Percentiles rank a stretch among this genome's conserved stretches.
Evolutionary conservation across 2,329 filamentous ascomycete genomes (phyloP).

Genomic region (Lecanicillium sp.): DNA sequence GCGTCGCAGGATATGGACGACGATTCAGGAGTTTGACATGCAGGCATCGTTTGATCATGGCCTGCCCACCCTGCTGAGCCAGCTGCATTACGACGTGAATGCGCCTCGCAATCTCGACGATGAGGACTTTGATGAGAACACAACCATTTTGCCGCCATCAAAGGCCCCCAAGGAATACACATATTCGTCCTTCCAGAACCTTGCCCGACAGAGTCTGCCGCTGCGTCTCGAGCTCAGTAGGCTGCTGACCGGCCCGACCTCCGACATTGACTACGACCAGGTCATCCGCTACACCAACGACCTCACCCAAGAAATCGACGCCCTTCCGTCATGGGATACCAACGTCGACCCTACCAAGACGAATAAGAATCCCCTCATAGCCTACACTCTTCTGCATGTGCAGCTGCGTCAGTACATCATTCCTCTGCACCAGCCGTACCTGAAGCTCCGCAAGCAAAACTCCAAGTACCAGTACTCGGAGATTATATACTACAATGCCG

Average conservation of each 20-base stretch:
- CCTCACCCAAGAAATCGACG: constrained; percentile 53
- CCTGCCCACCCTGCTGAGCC: constrained; percentile 48
- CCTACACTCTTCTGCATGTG: constrained; percentile 52
- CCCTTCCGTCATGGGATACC: constrained; percentile 47
- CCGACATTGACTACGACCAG: constrained; percentile 53
- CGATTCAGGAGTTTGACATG: constrained; percentile 54
- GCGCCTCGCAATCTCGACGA: constrained; percentile 51
- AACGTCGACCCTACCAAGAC: constrained; percentile 26
- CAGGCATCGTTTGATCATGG: constrained; percentile 55
- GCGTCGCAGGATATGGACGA: constrained; percentile 53
- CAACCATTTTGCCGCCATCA: constrained; percentile 41
- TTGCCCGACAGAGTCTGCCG: constrained; percentile 47
- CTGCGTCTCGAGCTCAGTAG: constrained; percentile 50
- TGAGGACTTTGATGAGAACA: constrained; percentile 48
- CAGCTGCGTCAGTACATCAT: constrained; percentile 56
- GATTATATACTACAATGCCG: constrained; percentile 56
- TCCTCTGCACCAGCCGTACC: constrained; percentile 52
- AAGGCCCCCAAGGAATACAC: constrained; percentile 47
- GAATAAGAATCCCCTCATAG: constrained; percentile 48
- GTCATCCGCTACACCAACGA: constrained; percentile 55
- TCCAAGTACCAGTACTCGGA: constrained; percentile 57
- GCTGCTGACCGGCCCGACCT: constrained; percentile 45
- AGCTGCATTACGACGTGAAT: constrained; percentile 47
- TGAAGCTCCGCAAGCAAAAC: constrained; percentile 51
- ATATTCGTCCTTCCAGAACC: constrained; percentile 50